Evolutionary conservation across 768 basidiomycete species (phyloP).

Genomic region (Brasilioporus rufonigricans): DNA sequence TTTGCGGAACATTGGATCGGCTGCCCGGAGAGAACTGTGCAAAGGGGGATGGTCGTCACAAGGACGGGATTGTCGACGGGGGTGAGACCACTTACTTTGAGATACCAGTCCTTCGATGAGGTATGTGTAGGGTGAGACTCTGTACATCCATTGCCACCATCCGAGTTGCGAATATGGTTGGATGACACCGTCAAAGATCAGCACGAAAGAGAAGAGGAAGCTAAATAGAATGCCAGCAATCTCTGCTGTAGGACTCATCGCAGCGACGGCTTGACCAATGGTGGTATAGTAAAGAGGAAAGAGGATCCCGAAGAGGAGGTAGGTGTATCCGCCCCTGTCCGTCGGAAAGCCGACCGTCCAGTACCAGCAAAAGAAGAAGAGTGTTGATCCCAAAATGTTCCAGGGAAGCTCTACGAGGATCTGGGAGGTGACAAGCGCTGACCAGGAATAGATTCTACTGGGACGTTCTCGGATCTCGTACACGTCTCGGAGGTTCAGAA

Average conservation of each 20-base stretch:
- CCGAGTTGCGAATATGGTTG: conserved; percentile 61
- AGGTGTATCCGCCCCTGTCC: conserved; percentile 58
- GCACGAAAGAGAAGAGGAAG: conserved; percentile 58
- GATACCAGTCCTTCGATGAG: conserved; percentile 48
- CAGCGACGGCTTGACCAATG: conserved; percentile 57
- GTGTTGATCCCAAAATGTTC: conserved; percentile 54
- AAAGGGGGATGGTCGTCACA: background rate
- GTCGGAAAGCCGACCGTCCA: conserved; percentile 63
- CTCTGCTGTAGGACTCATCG: conserved; percentile 59
- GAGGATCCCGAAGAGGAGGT: conserved; percentile 49
- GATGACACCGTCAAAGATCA: conserved; percentile 68
- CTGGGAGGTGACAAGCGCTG: conserved; percentile 30
- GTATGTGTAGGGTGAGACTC: conserved; percentile 53
- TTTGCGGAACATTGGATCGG: conserved; percentile 52
- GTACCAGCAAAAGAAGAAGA: conserved; percentile 69
- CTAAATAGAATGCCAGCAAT: conserved; percentile 59
- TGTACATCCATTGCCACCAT: conserved; percentile 76
- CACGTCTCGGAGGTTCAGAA: conserved; percentile 54
- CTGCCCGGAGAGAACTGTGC: conserved; percentile 47
- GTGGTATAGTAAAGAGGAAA: conserved; percentile 64
- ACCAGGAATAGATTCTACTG: background rate
- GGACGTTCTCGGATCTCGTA: conserved; percentile 68
- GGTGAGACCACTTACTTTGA: conserved; percentile 39
- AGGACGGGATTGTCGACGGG: background rate
- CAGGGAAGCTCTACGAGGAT: conserved; percentile 59